Base-by-base conservation (phyloP, 805 yeast species). In the Suhomyces canberraensis region DNA sequence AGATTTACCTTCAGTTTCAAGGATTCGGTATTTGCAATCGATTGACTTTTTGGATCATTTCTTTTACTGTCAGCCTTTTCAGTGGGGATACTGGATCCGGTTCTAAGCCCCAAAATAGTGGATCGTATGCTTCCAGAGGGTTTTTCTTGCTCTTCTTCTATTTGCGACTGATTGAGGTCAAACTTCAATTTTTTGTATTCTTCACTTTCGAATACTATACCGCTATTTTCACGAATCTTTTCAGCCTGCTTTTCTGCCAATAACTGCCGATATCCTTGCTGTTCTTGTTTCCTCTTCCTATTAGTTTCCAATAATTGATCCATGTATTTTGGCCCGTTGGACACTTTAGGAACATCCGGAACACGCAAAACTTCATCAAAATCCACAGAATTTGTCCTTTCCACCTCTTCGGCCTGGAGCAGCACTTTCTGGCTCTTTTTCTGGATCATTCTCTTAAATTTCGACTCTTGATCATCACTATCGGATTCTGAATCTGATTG, bases 191-290 rank as follows among this genome's bases (percentile, higher is more conserved):
- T 24, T 8, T 5, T 8, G 47, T 78, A 79, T 0, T 71, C 69
- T 1, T 61, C 51, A 1, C 80, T 71, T 8, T 76, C 72, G 55
- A 76, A 78, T 17, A 55, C 65, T 31, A 72, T 74, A 32, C 62
- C 68, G 14, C 54, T 70, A 3, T 50, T 46, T 13, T 24, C 13
- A 5, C 26, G 7, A 6, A 24, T n/a, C 11, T 5, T 9, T n/a
- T 24, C 13, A 5, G 26, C 26, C 14, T n/a, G 11, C 59, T 20
- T 54, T 55, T 25, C 62, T 67, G 4, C 67, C 69, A 39, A 71
- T 16, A 64, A 45, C 17, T 72, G 71, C 33, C 58, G 51, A 2
- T 72, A 60, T 4, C 60, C 46, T n/a, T 64, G 37, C 22, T 60
- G 61, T 43, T 78, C 84, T 30, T 60, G 42, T 13, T 76, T 73